These are phyloP conservation scores for Colletotrichum brevisporum DNA, from an alignment of 2,329 filamentous ascomycete genomes.

Conservation along the genomic window DNA sequence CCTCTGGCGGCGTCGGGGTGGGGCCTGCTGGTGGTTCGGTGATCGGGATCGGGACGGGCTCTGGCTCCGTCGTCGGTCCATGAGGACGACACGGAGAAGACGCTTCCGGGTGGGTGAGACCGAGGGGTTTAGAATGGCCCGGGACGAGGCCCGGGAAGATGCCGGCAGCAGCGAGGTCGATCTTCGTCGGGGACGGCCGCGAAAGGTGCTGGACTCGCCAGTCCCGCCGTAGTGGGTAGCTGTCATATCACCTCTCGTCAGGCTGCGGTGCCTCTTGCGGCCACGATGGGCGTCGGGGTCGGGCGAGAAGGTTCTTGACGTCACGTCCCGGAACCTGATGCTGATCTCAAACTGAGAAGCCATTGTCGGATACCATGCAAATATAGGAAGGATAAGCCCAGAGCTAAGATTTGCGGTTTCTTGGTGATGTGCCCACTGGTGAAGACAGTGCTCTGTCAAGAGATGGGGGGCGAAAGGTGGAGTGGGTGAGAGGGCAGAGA, in stretches of 20 bases:
- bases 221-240: slow-evolving; percentile 53
- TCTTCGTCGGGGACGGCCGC: slow-evolving; percentile 57
- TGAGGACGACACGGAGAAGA: slow-evolving; percentile 57
- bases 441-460: slow-evolving; percentile 3
- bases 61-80: slow-evolving; percentile 59
- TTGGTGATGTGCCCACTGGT: slow-evolving; percentile 1
- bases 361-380: slow-evolving; percentile 10
- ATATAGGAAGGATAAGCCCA: background rate
- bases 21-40: slow-evolving; percentile 49
- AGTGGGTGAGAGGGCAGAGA: slow-evolving; percentile 12
- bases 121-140: slow-evolving; percentile 48
- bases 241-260: slow-evolving; percentile 50
- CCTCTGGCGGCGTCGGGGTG: slow-evolving; percentile 52
- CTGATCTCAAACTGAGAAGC: slow-evolving; percentile 25
- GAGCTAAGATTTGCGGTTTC: slow-evolving; percentile 4
- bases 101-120: slow-evolving; percentile 58
- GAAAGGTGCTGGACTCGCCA: slow-evolving; percentile 59
- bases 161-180: slow-evolving; percentile 53
- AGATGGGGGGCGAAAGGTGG: background rate
- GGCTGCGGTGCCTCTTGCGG: slow-evolving; percentile 57
- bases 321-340: slow-evolving; percentile 21
- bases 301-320: slow-evolving; percentile 33
- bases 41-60: slow-evolving; percentile 57
- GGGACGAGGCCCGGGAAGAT: slow-evolving; percentile 51
- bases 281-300: slow-evolving; percentile 47